Evolutionary conservation across 2,329 filamentous ascomycete genomes (phyloP), one percentile per base, ranked within the genome.

Genomic region (Ilyonectria robusta): DNA sequence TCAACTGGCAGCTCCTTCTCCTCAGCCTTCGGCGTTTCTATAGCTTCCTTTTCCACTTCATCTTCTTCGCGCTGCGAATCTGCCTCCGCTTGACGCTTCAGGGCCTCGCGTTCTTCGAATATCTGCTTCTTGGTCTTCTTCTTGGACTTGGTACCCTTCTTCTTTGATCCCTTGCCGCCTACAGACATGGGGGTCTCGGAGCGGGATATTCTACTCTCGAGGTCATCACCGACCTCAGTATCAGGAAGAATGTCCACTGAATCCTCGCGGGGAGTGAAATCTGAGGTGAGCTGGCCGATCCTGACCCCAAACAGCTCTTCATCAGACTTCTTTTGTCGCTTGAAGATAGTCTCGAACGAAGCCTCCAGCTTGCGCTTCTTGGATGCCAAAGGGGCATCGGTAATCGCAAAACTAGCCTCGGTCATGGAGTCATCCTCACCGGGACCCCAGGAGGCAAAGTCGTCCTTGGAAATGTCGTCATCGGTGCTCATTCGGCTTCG

Each of bases 81-180:
- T 81, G 72, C 82, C 67, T 87, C 85, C 65, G 89, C 86, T 64
- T 88, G 84, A 66, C 84, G 83, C 70, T 89, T 89, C 61, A 89
- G 80, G 11, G 87, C 87, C 74, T 91, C 88, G 21, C 87, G 85
- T 76, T 94, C 91, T 76, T 93, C 90, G 51, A 92, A 87, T 3
- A 93, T 78, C 76, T 94, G 91, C 79, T 93, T 94, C 85, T 94
- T 95, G 0, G 91, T 88, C 80, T 93, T 94, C 83, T 89, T 94
- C 84, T 93, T 93, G 4, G 86, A 71, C 77, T 91, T 92, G 50
- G 82, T 33, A 0, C 73, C 19, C 44, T 85, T 84, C 79, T 90
- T 91, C 79, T 88, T 89, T 78, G 89, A 88, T 1, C 80, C 76
- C 72, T 87, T 88, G 33, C 82, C 78, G 76, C 66, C 50, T 62